phyloP scores from a whole-genome alignment of 441 rosid species.

The Arabidopsis lyrata region DNA sequence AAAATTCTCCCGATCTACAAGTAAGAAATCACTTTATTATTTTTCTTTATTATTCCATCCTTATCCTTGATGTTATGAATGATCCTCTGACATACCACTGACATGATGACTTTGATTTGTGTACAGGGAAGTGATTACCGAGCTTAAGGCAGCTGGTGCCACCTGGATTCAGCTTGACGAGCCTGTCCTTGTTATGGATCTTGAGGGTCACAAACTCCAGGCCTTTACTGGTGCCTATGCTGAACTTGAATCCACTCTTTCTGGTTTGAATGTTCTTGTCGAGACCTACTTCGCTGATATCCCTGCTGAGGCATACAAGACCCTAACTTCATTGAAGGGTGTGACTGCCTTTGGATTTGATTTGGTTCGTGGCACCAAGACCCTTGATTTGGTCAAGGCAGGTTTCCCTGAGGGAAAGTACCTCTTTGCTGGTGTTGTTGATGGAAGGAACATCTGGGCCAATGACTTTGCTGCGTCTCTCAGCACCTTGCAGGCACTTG shows the following conservation, averaged over 20 bases:
- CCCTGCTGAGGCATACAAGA: conserved; percentile 83
- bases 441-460: conserved; percentile 99
- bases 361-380: conserved; percentile 90
- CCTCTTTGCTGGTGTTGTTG: conserved; percentile 97
- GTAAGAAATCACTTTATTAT: conserved; percentile 50
- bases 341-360: conserved; percentile 88
- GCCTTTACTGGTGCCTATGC: conserved; percentile 86
- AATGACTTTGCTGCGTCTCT: conserved; percentile 87
- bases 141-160: conserved; percentile 98
- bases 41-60: not conserved
- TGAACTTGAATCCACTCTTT: conserved; percentile 77
- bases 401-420: conserved; percentile 83
- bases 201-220: conserved; percentile 82
- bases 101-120: conserved; percentile 23
- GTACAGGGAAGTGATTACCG: conserved; percentile 84
- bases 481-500: conserved; percentile 64
- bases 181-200: conserved; percentile 93
- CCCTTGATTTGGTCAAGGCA: conserved; percentile 81
- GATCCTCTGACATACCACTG: conserved; percentile 33
- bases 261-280: conserved; percentile 83
- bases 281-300: conserved; percentile 98
- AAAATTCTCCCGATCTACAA: conserved; percentile 89
- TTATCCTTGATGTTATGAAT: conserved; percentile 16
- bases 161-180: conserved; percentile 97
- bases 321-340: conserved; percentile 89